Conservation (phyloP, 805 yeast genomes). For the Lachancea nothofagi region DNA sequence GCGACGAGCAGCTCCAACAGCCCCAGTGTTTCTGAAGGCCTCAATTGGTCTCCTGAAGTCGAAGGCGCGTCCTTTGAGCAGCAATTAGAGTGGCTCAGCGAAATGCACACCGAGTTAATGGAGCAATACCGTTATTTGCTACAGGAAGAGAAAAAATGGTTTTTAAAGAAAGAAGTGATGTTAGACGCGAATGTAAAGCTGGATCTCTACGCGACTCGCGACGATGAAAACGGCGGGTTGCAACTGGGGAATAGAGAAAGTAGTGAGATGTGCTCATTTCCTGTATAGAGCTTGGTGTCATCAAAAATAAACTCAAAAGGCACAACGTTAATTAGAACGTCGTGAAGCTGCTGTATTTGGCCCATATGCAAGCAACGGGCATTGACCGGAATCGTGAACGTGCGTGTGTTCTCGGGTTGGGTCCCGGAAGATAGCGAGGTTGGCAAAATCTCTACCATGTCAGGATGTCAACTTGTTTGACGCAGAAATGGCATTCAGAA, state of each 20-base stretch:
- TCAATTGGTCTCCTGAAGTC: not conserved
- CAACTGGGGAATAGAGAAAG: constrained; percentile 2
- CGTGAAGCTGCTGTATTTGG: too few species aligned
- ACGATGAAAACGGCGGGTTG: constrained; percentile 4
- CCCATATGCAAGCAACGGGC: too few species aligned
- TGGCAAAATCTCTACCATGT: too few species aligned
- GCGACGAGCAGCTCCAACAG: too few species aligned
- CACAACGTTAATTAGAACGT: too few species aligned
- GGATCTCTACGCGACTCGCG: constrained; percentile 28
- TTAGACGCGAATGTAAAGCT: constrained; percentile 31
- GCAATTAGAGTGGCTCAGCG: constrained; percentile 14
- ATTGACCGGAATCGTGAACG: too few species aligned
- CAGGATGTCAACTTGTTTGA: too few species aligned
- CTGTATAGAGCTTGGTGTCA: constrained; percentile 1
- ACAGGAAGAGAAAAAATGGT: constrained; percentile 30
- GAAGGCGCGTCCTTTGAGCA: constrained; percentile 1
- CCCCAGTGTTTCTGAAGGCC: constrained; percentile 2
- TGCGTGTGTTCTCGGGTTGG: too few species aligned
- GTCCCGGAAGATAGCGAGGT: too few species aligned
- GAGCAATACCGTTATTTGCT: constrained; percentile 18
- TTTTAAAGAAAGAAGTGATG: constrained; percentile 27
- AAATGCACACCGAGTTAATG: constrained; percentile 20
- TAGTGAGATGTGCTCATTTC: constrained; percentile 5
- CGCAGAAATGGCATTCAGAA: too few species aligned
- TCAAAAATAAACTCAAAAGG: too few species aligned